phyloP scores from a whole-genome alignment of 139 green algal species.

The Nannochloris sp. region DNA sequence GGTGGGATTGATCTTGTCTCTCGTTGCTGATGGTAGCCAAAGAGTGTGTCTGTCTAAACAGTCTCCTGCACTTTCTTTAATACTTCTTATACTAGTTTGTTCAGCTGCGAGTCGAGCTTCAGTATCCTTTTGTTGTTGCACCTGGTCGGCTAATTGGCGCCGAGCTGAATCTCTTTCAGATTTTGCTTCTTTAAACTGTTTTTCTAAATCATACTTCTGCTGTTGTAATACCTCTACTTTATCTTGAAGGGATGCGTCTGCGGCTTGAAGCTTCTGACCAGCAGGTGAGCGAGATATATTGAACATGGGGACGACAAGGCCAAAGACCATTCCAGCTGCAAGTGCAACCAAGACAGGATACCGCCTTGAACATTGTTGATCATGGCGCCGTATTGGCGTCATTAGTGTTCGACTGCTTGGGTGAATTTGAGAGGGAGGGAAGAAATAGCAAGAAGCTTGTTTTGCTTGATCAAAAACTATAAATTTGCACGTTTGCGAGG shows the following conservation, averaged over 20 bases:
- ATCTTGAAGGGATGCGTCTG: not conserved
- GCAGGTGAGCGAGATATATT: not conserved
- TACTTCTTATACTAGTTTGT: not conserved
- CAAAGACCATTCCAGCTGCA: not conserved
- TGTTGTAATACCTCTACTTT: not conserved
- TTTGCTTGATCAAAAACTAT: too few relatives aligned
- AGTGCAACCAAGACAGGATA: too few relatives aligned
- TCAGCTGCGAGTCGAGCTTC: not conserved
- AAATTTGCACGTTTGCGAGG: too few relatives aligned
- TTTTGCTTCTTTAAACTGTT: not conserved
- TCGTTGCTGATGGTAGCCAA: conserved; percentile 17
- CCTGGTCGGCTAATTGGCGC: not conserved
- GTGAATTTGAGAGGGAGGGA: too few relatives aligned
- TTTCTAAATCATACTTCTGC: not conserved
- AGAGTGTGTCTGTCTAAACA: conserved; percentile 36
- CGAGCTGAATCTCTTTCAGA: not conserved
- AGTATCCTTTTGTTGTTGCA: not conserved
- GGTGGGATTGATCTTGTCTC: conserved; percentile 25
- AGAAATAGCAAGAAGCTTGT: too few relatives aligned
- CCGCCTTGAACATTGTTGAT: too few relatives aligned
- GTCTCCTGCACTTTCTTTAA: not conserved
- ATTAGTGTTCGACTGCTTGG: too few relatives aligned
- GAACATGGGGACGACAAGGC: not conserved
- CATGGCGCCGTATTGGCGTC: too few relatives aligned
- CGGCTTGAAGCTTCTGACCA: too few relatives aligned